These are phyloP conservation scores for Boletus vermiculosoides DNA, from an alignment of 768 basidiomycete species.

Conservation along the genomic window DNA sequence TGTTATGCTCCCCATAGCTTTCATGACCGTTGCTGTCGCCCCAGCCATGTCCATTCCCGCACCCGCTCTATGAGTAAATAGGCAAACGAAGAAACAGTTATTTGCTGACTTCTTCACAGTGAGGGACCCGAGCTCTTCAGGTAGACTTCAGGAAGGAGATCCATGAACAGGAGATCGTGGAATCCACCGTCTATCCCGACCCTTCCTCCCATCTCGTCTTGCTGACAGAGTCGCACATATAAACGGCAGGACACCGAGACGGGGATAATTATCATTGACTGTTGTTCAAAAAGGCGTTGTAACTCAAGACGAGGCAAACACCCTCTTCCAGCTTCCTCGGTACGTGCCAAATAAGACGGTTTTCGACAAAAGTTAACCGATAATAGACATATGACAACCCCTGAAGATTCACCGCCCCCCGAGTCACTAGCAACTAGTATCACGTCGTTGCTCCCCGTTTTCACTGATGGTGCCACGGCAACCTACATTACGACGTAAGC, in stretches of 20 bases:
- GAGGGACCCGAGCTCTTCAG: background rate
- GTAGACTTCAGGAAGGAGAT: background rate
- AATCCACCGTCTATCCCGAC: constrained; percentile 6
- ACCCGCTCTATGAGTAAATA: background rate
- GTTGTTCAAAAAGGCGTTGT: background rate
- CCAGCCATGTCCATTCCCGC: constrained; percentile 1
- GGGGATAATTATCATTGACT: no score
- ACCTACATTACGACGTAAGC: background rate
- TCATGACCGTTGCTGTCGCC: background rate
- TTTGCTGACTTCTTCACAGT: background rate
- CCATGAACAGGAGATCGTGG: background rate
- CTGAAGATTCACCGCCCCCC: background rate
- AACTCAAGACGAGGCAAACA: background rate
- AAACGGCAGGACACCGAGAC: background rate
- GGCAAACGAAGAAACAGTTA: background rate
- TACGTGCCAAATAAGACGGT: background rate
- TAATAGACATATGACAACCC: background rate
- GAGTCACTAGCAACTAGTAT: no score
- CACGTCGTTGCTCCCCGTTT: no score
- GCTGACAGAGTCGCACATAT: background rate
- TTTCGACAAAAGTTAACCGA: background rate
- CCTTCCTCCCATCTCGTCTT: constrained; percentile 2
- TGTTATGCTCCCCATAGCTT: constrained; percentile 1
- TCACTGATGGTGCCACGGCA: no score
- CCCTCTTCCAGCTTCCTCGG: background rate